These are phyloP conservation scores for Chlorella vulgaris DNA, from an alignment of 139 green algal species.

Conservation along the genomic window DNA sequence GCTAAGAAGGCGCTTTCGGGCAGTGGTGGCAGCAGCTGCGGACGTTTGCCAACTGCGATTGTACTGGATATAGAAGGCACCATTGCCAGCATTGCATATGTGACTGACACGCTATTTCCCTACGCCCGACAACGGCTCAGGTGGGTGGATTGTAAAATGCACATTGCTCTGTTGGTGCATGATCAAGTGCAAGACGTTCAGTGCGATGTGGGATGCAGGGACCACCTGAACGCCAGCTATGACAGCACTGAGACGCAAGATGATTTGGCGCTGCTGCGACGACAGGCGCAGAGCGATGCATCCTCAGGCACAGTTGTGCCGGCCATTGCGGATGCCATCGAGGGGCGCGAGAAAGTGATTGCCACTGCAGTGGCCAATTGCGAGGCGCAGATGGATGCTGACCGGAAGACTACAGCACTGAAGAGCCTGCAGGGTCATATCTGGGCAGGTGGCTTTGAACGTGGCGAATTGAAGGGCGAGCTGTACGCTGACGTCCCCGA, in stretches of 20 bases:
- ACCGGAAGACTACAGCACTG: constrained; percentile 69
- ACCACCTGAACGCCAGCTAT: constrained; percentile 72
- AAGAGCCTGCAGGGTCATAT: constrained; percentile 71
- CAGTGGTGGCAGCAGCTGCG: background rate
- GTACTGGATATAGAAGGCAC: constrained; percentile 98
- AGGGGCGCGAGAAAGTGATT: constrained; percentile 50
- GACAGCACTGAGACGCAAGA: constrained; percentile 62
- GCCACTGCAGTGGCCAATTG: constrained; percentile 64
- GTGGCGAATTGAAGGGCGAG: constrained; percentile 72
- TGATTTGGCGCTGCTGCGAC: constrained; percentile 71
- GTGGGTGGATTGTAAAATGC: background rate
- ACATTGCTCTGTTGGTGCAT: background rate
- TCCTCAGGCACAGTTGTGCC: constrained; percentile 6
- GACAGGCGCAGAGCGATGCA: constrained; percentile 50
- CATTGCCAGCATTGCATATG: constrained; percentile 89
- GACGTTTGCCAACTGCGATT: constrained; percentile 56
- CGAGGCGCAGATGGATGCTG: constrained; percentile 69
- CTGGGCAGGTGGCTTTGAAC: constrained; percentile 80
- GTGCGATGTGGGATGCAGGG: constrained; percentile 8
- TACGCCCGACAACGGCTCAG: constrained; percentile 67
- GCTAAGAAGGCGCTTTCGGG: constrained; percentile 31
- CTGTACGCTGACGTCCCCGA: constrained; percentile 87
- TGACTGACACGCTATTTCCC: constrained; percentile 87
- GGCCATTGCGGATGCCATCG: constrained; percentile 3
- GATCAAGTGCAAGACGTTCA: background rate